phyloP scores from a whole-genome alignment of 2,329 filamentous ascomycete species.

The Pseudodiploospora longispora region DNA sequence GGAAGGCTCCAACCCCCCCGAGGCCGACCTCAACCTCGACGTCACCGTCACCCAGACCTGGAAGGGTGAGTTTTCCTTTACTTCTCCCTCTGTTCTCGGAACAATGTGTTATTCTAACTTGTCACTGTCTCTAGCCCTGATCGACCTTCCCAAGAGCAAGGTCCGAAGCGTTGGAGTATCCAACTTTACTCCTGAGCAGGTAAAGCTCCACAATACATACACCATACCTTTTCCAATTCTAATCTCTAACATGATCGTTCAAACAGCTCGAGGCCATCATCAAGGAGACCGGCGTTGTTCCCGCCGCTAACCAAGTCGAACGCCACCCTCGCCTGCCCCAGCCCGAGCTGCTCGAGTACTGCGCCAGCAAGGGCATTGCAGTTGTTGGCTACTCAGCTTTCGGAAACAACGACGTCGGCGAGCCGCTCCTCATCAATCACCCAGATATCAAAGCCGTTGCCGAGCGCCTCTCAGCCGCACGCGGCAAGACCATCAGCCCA shows the following conservation, averaged over 20 bases:
- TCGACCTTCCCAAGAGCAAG: slow-evolving; percentile 51
- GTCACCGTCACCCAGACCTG: slow-evolving; percentile 37
- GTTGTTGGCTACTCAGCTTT: slow-evolving; percentile 55
- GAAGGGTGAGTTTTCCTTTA: slow-evolving; percentile 17
- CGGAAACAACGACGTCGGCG: slow-evolving; percentile 35
- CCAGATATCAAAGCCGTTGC: slow-evolving; percentile 48
- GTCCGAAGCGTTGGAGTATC: slow-evolving; percentile 62
- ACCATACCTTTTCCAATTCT: too few relatives aligned
- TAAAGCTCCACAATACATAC: not conserved
- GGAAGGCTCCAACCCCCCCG: slow-evolving; percentile 17
- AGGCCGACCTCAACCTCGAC: slow-evolving; percentile 34
- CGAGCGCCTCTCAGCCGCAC: slow-evolving; percentile 29
- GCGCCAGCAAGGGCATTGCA: slow-evolving; percentile 55
- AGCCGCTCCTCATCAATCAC: slow-evolving; percentile 48
- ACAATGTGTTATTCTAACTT: not conserved
- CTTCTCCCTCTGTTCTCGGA: too few relatives aligned
- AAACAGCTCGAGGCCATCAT: slow-evolving; percentile 47
- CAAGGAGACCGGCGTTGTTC: slow-evolving; percentile 46
- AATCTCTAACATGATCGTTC: slow-evolving; percentile 24
- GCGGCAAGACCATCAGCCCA: slow-evolving; percentile 29
- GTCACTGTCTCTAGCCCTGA: slow-evolving; percentile 27
- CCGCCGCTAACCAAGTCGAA: slow-evolving; percentile 62
- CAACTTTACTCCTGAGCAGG: slow-evolving; percentile 48
- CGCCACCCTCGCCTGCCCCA: slow-evolving; percentile 55
- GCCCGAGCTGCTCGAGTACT: slow-evolving; percentile 50